Evolutionary conservation across 1,284 basidiomycete genomes (phyloP), one percentile per base, ranked within the genome.

Genomic region (Trichosporon inkin): DNA sequence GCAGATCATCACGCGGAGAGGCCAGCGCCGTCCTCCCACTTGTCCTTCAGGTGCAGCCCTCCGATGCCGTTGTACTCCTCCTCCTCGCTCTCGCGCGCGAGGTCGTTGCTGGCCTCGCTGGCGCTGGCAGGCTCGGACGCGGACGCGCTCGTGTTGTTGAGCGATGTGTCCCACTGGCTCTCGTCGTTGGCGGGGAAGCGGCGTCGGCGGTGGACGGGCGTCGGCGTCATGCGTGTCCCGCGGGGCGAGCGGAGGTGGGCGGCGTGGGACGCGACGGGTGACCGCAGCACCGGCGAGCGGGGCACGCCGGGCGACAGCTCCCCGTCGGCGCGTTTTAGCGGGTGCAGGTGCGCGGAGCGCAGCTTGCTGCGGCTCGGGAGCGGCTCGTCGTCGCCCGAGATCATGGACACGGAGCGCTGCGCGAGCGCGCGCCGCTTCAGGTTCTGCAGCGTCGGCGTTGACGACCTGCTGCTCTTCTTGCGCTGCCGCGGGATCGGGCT

Each of bases 141-240:
- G 16, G 35, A 22, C 17, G 52, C 14, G 36, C 35, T 53, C 16
- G 35, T 38, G 13, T 34, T 34, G 16, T 53, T 53, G 14, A 22
- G 20, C 10, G n/a, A 38, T 35, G 52, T 37, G 44, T 40, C 40
- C 54, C 54, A 60, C 49, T 60, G 49, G 49, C 49, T 35, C 49
- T 53, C 59, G 38, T 41, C 58, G 10, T 56, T 67, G 64, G 71
- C 56, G 1, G 58, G 58, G 17, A 44, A 51, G 22, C 19, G 34
- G 7, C 53, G 38, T 3, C 54, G 49, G 10, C 52, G 38, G 20
- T 10, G 55, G 14, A 20, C 20, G 38, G 57, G 36, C 24, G 51
- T 28, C 6, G 41, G 53, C 6, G 52, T 49, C 22, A 53, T 19
- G 40, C 10, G 10, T 8, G 3, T 41, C 11, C 11, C 10, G 40